A percentile compares a stretch with the other conserved stretches of the same genome.
Conservation (phyloP, 2,329 filamentous ascomycete species). For the Tothia fuscella region DNA sequence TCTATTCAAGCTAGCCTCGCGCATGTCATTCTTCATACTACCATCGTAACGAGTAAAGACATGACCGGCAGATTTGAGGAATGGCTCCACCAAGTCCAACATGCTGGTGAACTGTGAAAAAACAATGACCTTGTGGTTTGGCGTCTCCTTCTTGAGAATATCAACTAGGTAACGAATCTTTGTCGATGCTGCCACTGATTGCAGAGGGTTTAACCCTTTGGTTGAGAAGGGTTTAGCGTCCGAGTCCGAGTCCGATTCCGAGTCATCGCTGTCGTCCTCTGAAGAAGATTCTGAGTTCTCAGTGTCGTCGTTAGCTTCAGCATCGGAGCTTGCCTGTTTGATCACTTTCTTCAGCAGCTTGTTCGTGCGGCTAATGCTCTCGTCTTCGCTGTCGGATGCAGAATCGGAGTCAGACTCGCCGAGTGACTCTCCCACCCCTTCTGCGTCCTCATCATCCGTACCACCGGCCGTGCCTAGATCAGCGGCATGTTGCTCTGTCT, state of each 20-base stretch:
- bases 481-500: constrained; percentile 45
- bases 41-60: constrained; percentile 86
- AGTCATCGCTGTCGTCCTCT: constrained; percentile 26
- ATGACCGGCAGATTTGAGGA: constrained; percentile 63
- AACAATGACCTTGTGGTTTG: constrained; percentile 90
- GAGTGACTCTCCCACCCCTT: constrained; percentile 73
- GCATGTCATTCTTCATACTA: constrained; percentile 83
- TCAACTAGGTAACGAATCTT: constrained; percentile 81
- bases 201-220: constrained; percentile 1
- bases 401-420: constrained; percentile 63
- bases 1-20: constrained; percentile 71
- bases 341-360: constrained; percentile 35
- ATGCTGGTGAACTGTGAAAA: constrained; percentile 98
- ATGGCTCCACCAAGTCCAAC: constrained; percentile 91
- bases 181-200: constrained; percentile 49
- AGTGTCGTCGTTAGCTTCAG: constrained; percentile 19
- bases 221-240: constrained; percentile 23
- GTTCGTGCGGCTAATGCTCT: constrained; percentile 32
- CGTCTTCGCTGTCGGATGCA: constrained; percentile 41
- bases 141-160: constrained; percentile 66
- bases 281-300: constrained; percentile 28
- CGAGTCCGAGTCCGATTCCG: constrained; percentile 31
- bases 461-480: constrained; percentile 70
- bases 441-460: constrained; percentile 75
- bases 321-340: constrained; percentile 39